Evolutionary conservation across 2,329 filamentous ascomycete species (phyloP), one percentile per base, ranked within the genome.

Genomic region (Kalmusia sp.): DNA sequence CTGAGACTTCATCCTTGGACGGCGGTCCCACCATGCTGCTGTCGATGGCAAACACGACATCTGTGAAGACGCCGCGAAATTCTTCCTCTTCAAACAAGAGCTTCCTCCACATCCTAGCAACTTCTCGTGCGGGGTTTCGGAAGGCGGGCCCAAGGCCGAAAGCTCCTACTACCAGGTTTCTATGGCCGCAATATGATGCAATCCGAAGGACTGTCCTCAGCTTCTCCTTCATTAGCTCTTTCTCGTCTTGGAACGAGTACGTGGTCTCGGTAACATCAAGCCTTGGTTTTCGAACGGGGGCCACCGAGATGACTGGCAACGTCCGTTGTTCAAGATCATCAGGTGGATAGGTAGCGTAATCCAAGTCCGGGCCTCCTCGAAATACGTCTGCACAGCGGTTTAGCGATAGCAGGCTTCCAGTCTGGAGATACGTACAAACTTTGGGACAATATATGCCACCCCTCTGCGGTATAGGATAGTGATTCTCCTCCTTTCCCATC

Each of bases 241-340:
- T 84, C 74, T 92, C 90, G 63, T 87, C 81, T 3, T 80, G 79
- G 71, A 93, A 92, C 0, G 87, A 89, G 73, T 91, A 92, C 58
- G 84, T 84, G 55, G 79, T 80, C n/a, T 86, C 87, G 43, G 80
- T 79, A 54, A 86, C 84, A 63, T 87, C 87, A 33, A 92, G 82
- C 73, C 91, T 92, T 15, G 90, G 90, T 75, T 89, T 85, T 21
- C 87, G 84, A 6, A 88, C 85, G 8, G 90, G 88, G 19, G 87
- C 84, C 17, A 92, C 86, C 2, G 88, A 91, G 51, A 92, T 84
- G n/a, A 92, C 87, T 8, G 89, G 88, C 25, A 91, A 75, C n/a
- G n/a, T n/a, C n/a, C n/a, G n/a, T 39, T 83, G 65, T 61, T 77
- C 74, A 55, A 79, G 89, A 35, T 81, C 77, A 22, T 77, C 73